Base-by-base conservation (phyloP, 1,139 yeast genomes). In the Saccharomyces pastorianus region DNA sequence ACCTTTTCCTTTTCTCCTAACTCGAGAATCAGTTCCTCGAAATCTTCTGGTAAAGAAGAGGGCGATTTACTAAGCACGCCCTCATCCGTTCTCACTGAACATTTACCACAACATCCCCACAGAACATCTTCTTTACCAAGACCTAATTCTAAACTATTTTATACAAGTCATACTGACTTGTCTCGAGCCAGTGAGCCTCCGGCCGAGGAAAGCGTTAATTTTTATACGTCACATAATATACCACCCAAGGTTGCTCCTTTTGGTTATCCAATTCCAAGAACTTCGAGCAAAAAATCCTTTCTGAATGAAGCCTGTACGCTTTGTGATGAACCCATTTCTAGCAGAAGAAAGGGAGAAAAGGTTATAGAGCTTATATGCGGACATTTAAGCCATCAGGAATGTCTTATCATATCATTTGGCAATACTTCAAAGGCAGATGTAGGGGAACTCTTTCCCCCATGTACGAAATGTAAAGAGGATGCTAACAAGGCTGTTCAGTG, bases 341-440 rank as follows among this genome's bases (percentile, higher is more conserved):
- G 64, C 48, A 64, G 68, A 50, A 60, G 66, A 17, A 56, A 55
- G 23, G 69, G 66, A 7, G 72, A 69, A 52, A 63, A 65, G 51
- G 58, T 69, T 2, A 60, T 69, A n/a, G 64, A 64, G 49, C 57
- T 69, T 23, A 61, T 59, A 49, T 69, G 72, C 56, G 62, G 62
- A 6, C 72, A 69, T 57, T 50, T 65, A 6, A 58, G 63, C 29
- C 72, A 69, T 50, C 67, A 67, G 48, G 68, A 67, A 31, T 69
- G 72, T 53, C 54, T 69, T 4, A 46, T 60, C 34, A 58, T 66
- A 1, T 61, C 65, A 2, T 56, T 65, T 41, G 66, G 57, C 3
- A 56, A 51, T 25, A 46, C 56, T 17, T 46, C 55, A n/a, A 44
- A 51, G 4, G 48, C 51, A 7, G 61, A 63, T 44, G 48, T 65